Evolutionary conservation across 2,329 filamentous ascomycete genomes (phyloP).

Genomic region (Scedosporium aurantiacum): DNA sequence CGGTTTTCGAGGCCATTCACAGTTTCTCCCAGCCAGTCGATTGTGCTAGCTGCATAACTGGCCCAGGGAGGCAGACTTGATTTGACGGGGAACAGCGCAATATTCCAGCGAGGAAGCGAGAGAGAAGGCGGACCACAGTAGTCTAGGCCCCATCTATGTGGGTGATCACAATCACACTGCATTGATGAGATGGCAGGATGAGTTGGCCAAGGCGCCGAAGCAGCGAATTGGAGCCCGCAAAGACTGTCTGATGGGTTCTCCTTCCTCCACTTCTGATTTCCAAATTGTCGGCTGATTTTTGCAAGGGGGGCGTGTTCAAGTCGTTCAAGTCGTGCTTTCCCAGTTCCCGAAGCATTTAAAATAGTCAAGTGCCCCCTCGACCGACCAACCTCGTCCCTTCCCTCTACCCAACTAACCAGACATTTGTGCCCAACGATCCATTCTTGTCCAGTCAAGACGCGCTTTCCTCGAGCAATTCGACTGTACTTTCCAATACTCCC

Average conservation of each 20-base stretch:
- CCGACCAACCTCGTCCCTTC: slow-evolving; percentile 22
- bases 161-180: slow-evolving; percentile 3
- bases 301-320: not conserved
- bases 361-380: slow-evolving; percentile 35
- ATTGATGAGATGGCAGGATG: slow-evolving; percentile 7
- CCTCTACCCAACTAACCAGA: slow-evolving; percentile 24
- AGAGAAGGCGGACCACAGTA: not conserved
- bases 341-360: slow-evolving; percentile 24
- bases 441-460: slow-evolving; percentile 5
- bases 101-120: not conserved
- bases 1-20: slow-evolving; percentile 9
- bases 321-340: not conserved
- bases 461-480: not conserved
- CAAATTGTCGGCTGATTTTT: not conserved
- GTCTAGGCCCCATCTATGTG: not conserved
- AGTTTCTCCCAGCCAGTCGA: slow-evolving; percentile 1
- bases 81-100: not conserved
- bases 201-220: slow-evolving; percentile 1
- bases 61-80: not conserved
- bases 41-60: not conserved
- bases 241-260: not conserved
- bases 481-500: not conserved
- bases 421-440: not conserved
- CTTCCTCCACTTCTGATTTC: not conserved
- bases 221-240: not conserved